These are phyloP conservation scores for Fusarium nodosum DNA, from an alignment of 2,329 filamentous ascomycete species.

Conservation along the genomic window DNA sequence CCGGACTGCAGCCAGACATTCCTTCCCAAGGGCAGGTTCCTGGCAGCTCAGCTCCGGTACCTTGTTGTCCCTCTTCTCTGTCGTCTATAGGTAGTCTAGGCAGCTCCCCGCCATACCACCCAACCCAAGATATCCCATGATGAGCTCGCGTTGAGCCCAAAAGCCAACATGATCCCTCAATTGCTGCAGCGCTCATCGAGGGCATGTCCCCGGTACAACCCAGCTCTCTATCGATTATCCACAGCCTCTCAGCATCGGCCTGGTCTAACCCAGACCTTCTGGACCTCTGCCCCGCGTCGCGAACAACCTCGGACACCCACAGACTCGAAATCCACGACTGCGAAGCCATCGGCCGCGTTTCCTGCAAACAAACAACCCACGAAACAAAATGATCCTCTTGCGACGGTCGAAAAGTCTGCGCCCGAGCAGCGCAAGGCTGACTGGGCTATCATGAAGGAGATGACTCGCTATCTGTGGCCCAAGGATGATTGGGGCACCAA, in stretches of 20 bases:
- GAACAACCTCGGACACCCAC: constrained; percentile 45
- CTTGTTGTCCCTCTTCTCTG: constrained; percentile 31
- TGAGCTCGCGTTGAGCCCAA: constrained; percentile 47
- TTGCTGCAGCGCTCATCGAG: constrained; percentile 53
- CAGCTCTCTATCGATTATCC: constrained; percentile 47
- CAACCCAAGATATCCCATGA: constrained; percentile 44
- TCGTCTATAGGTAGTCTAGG: constrained; percentile 15
- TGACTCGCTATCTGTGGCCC: constrained; percentile 96
- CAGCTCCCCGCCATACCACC: constrained; percentile 46
- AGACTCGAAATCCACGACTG: constrained; percentile 40
- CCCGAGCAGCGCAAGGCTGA: constrained; percentile 96
- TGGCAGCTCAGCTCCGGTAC: constrained; percentile 39
- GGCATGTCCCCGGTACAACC: constrained; percentile 52
- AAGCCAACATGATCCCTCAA: constrained; percentile 55
- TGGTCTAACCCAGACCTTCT: constrained; percentile 49
- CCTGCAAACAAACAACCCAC: constrained; percentile 40
- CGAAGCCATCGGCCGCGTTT: constrained; percentile 40
- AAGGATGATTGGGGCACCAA: constrained; percentile 82
- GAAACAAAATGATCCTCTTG: constrained; percentile 52
- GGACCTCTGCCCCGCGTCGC: constrained; percentile 51
- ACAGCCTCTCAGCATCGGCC: constrained; percentile 50
- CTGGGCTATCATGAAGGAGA: constrained; percentile 98
- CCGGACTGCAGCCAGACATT: constrained; percentile 29
- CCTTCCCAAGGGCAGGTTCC: constrained; percentile 3
- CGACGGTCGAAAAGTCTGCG: constrained; percentile 63